Percentiles rank a stretch among this genome's conserved stretches.
These are phyloP conservation scores for Starmerella khaoyaiensis DNA, from an alignment of 805 yeast genomes.

Conservation along the genomic window DNA sequence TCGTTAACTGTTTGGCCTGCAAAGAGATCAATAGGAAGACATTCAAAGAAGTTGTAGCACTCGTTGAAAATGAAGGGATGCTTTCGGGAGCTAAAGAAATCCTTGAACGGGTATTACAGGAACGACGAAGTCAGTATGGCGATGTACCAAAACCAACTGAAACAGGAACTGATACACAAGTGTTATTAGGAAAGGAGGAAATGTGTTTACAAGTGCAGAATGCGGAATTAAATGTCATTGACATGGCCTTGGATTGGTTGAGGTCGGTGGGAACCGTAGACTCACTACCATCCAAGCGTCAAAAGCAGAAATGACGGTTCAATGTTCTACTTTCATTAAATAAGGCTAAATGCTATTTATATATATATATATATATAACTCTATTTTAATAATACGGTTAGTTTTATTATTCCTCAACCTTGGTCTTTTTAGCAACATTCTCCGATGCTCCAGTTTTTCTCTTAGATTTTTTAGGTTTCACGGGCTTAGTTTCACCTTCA, in stretches of 20 bases:
- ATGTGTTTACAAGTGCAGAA: conserved; percentile 23
- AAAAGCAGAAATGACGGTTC: too few species aligned
- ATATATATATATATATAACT: not conserved
- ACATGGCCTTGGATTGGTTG: conserved; percentile 21
- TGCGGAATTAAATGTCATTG: conserved; percentile 24
- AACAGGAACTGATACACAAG: conserved; percentile 8
- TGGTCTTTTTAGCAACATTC: conserved; percentile 4
- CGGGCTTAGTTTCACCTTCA: conserved; percentile 68
- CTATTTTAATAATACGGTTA: too few species aligned
- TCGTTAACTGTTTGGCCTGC: conserved; percentile 8
- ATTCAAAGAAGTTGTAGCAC: conserved; percentile 4
- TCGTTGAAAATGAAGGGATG: conserved; percentile 14
- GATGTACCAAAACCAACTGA: not conserved
- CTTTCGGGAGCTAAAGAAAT: conserved; percentile 10
- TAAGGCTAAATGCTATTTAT: not conserved
- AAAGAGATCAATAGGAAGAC: conserved; percentile 11
- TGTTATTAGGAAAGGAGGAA: conserved; percentile 7
- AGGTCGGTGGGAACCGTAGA: not conserved
- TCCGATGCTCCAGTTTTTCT: conserved; percentile 24
- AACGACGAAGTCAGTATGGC: conserved; percentile 20
- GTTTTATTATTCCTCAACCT: conserved; percentile 3
- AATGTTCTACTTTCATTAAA: too few species aligned
- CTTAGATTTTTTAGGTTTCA: conserved; percentile 43
- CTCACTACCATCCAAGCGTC: not conserved
- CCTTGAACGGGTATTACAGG: conserved; percentile 10